phyloP scores from a whole-genome alignment of 805 yeast species.

The Grigorovia humatica region DNA sequence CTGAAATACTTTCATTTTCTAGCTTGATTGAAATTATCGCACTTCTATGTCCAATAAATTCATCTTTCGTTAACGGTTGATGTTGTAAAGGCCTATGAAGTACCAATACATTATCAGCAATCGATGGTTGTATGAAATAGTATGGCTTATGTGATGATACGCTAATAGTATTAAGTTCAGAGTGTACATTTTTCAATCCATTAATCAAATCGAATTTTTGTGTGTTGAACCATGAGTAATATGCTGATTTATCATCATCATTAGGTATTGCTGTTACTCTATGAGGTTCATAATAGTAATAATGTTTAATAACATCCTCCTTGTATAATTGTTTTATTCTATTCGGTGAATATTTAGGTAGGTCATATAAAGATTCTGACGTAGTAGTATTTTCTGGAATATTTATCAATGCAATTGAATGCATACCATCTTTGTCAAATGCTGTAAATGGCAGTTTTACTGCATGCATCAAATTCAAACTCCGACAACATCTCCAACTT shows the following conservation, averaged over 20 bases:
- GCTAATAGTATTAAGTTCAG: neutral
- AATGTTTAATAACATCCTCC: neutral
- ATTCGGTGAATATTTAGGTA: neutral
- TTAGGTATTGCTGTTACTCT: neutral
- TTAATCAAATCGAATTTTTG: neutral
- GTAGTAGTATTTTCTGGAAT: neutral
- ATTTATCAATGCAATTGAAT: neutral
- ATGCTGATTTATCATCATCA: neutral
- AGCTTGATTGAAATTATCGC: too few relatives aligned
- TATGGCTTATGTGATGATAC: neutral
- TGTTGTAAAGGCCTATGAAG: too few relatives aligned
- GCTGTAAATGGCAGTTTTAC: slow-evolving; percentile 14
- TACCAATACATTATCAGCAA: neutral
- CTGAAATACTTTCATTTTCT: neutral
- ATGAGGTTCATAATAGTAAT: neutral
- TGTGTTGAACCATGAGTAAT: neutral
- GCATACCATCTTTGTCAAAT: slow-evolving; percentile 9
- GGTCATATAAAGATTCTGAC: neutral
- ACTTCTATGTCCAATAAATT: too few relatives aligned
- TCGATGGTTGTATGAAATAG: neutral
- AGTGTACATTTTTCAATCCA: neutral
- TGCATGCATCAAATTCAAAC: slow-evolving; percentile 3
- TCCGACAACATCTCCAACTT: slow-evolving; percentile 3
- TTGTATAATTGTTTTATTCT: neutral
- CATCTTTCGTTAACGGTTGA: too few relatives aligned